phyloP scores from a whole-genome alignment of 192 early-diverging fungal species.

The Ramicandelaber brevisporus region DNA sequence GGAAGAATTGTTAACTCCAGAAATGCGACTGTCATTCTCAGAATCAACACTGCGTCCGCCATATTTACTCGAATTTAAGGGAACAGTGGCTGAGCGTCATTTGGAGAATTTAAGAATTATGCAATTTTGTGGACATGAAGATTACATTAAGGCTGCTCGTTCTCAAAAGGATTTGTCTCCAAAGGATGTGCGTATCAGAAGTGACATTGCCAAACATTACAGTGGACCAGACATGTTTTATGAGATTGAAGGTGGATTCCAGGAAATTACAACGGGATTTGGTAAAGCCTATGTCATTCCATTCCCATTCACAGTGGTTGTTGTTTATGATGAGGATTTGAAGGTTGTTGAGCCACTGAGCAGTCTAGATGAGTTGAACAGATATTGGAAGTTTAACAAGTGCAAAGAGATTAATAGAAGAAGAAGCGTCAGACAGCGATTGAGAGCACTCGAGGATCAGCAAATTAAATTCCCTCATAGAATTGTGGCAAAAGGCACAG shows the following conservation, averaged over 20 bases:
- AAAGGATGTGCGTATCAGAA: too few relatives aligned
- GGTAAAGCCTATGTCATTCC: slow-evolving; percentile 31
- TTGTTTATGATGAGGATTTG: slow-evolving; percentile 34
- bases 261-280: slow-evolving; percentile 26
- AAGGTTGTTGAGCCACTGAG: slow-evolving; percentile 16
- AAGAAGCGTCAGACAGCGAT: slow-evolving; percentile 18
- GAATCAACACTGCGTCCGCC: slow-evolving; percentile 25
- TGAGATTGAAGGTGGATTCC: slow-evolving; percentile 3
- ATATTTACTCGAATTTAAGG: slow-evolving; percentile 33
- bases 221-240: slow-evolving; percentile 40
- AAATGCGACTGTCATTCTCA: slow-evolving; percentile 22
- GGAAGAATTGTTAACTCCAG: too few relatives aligned
- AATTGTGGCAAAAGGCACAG: too few relatives aligned
- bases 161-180: too few relatives aligned
- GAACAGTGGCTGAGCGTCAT: slow-evolving; percentile 34
- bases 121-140: slow-evolving; percentile 19
- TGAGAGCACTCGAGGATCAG: slow-evolving; percentile 32
- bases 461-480: too few relatives aligned
- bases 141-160: slow-evolving; percentile 19
- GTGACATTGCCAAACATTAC: slow-evolving; percentile 19
- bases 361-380: slow-evolving; percentile 19
- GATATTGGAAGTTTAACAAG: slow-evolving; percentile 25
- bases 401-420: slow-evolving; percentile 14
- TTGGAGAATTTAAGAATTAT: slow-evolving; percentile 34
- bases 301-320: slow-evolving; percentile 37